Evolutionary conservation across 2,329 filamentous ascomycete species (phyloP).

Genomic region (Shiraia bambusicola): DNA sequence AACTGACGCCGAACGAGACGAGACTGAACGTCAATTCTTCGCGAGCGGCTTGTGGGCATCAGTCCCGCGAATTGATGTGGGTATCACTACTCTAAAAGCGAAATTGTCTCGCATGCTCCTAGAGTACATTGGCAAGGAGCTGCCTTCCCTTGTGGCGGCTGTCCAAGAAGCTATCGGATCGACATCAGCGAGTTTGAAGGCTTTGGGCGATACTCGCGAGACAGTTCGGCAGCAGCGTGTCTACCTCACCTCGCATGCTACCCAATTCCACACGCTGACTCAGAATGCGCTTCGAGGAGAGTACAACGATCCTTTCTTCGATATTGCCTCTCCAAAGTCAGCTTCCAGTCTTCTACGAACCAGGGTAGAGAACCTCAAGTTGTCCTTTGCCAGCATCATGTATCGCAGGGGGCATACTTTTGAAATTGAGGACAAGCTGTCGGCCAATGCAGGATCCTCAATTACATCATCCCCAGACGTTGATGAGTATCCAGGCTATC

Average conservation of each 20-base stretch:
- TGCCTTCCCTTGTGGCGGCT: conserved; percentile 22
- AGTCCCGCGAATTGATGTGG: conserved; percentile 24
- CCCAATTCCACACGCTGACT: conserved; percentile 22
- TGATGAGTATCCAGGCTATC: conserved; percentile 11
- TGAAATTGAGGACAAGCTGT: conserved; percentile 12
- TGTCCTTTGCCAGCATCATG: conserved; percentile 28
- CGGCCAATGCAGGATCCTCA: background rate
- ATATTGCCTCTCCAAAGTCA: conserved; percentile 7
- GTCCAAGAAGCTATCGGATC: conserved; percentile 18
- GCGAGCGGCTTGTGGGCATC: conserved; percentile 17
- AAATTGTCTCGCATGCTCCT: conserved; percentile 35
- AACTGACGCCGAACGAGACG: conserved; percentile 24
- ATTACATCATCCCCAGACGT: conserved; percentile 2
- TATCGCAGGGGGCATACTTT: conserved; percentile 29
- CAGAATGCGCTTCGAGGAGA: conserved; percentile 22
- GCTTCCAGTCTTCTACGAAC: conserved; percentile 36
- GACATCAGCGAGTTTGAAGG: conserved; percentile 16
- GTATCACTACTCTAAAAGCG: conserved; percentile 30
- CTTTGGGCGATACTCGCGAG: conserved; percentile 21
- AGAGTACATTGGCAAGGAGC: conserved; percentile 33
- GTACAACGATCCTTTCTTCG: conserved; percentile 29
- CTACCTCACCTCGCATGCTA: conserved; percentile 24
- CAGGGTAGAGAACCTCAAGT: conserved; percentile 29
- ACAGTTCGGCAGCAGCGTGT: conserved; percentile 19
- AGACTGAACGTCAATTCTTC: conserved; percentile 29